These are phyloP conservation scores for Aspergillus fischeri DNA, from an alignment of 2,329 filamentous ascomycete genomes.

Conservation along the genomic window DNA sequence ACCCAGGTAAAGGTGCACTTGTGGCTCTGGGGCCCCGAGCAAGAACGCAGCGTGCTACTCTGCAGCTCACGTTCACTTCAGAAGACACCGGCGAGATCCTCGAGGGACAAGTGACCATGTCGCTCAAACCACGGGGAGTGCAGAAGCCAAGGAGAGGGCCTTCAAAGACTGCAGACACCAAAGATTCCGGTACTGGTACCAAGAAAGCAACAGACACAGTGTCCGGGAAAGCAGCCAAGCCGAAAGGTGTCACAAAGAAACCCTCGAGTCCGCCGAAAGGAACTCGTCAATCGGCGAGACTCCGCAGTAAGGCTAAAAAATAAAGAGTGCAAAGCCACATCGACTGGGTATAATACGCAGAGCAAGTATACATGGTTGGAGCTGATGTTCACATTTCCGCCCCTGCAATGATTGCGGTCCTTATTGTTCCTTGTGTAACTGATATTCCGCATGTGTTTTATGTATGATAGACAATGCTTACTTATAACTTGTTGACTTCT, in stretches of 20 bases:
- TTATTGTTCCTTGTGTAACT: neutral
- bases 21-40: slow-evolving; percentile 5
- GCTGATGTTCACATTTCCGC: neutral
- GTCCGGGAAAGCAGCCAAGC: neutral
- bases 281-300: neutral
- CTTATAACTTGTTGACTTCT: neutral
- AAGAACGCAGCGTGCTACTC: slow-evolving; percentile 10
- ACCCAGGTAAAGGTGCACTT: slow-evolving; percentile 1
- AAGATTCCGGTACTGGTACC: neutral
- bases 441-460: neutral
- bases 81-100: slow-evolving; percentile 10
- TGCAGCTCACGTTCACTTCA: slow-evolving; percentile 6
- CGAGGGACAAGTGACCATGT: slow-evolving; percentile 7
- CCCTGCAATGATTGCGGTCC: neutral
- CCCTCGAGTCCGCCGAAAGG: neutral
- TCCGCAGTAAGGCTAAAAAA: neutral
- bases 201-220: neutral
- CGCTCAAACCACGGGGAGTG: slow-evolving; percentile 4
- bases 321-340: neutral
- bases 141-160: neutral
- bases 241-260: neutral
- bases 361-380: neutral
- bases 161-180: neutral
- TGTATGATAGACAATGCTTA: neutral
- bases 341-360: neutral